Evolutionary conservation across 2,329 filamentous ascomycete species (phyloP).

Genomic region (Neoarthrinium moseri): DNA sequence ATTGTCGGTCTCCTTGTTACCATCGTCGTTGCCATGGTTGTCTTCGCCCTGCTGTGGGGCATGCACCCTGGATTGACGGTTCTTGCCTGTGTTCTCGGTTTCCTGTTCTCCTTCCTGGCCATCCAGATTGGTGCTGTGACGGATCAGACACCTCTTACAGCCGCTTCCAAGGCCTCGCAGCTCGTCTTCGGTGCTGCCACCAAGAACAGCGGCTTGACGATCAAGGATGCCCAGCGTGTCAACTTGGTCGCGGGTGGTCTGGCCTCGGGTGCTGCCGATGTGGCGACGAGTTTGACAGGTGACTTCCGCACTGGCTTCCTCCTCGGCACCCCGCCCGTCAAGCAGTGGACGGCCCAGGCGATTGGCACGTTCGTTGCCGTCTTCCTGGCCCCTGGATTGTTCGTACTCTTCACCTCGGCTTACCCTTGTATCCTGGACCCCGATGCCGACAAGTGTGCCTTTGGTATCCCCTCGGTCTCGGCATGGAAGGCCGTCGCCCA

Average conservation of each 20-base stretch:
- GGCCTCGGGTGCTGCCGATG: slow-evolving; percentile 54
- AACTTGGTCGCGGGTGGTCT: slow-evolving; percentile 64
- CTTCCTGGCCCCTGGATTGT: slow-evolving; percentile 66
- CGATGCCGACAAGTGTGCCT: slow-evolving; percentile 51
- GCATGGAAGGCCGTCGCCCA: slow-evolving; percentile 66
- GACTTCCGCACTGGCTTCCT: slow-evolving; percentile 71
- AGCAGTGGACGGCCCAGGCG: slow-evolving; percentile 66
- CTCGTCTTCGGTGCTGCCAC: slow-evolving; percentile 67
- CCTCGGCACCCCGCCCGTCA: slow-evolving; percentile 60
- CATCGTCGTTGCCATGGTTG: slow-evolving; percentile 49
- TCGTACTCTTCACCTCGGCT: slow-evolving; percentile 65
- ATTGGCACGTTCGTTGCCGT: slow-evolving; percentile 63
- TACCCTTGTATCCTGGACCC: slow-evolving; percentile 65
- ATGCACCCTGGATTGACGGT: slow-evolving; percentile 57
- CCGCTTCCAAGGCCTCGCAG: slow-evolving; percentile 67
- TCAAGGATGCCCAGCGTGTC: slow-evolving; percentile 56
- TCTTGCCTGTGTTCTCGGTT: slow-evolving; percentile 54
- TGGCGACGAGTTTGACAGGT: slow-evolving; percentile 51
- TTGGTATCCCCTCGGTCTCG: slow-evolving; percentile 60
- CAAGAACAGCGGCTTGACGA: slow-evolving; percentile 46
- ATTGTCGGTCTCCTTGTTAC: slow-evolving; percentile 45
- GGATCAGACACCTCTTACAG: slow-evolving; percentile 64
- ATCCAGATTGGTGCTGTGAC: slow-evolving; percentile 59
- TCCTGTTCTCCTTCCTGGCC: slow-evolving; percentile 61
- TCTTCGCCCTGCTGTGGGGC: slow-evolving; percentile 50